These are phyloP conservation scores for Wickerhamiella vanderwaltii DNA, from an alignment of 805 yeast genomes.

Conservation along the genomic window DNA sequence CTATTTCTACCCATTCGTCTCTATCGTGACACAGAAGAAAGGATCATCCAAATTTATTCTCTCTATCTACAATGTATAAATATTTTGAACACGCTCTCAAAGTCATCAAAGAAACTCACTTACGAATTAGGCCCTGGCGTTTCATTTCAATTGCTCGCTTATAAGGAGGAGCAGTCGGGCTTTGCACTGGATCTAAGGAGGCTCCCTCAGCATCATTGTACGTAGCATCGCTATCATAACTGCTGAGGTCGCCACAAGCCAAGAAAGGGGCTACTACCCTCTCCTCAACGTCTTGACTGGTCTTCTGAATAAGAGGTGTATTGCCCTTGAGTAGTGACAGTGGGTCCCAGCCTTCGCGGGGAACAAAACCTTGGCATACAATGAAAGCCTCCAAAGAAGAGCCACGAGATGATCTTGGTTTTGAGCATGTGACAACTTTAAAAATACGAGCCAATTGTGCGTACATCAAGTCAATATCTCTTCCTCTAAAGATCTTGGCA, in stretches of 20 bases:
- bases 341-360: conserved; percentile 78
- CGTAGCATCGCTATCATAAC: conserved; percentile 92
- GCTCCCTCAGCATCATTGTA: conserved; percentile 41
- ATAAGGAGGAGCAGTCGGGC: conserved; percentile 95
- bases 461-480: conserved; percentile 87
- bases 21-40: too few relatives aligned
- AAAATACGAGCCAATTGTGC: conserved; percentile 83
- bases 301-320: conserved; percentile 27
- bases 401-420: conserved; percentile 91
- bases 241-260: conserved; percentile 86
- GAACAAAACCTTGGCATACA: conserved; percentile 79
- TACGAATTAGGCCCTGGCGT: conserved; percentile 42
- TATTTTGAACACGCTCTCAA: too few relatives aligned
- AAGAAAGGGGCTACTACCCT: conserved; percentile 78
- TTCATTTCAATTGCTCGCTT: conserved; percentile 82
- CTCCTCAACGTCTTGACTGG: conserved; percentile 35
- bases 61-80: too few relatives aligned
- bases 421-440: conserved; percentile 83
- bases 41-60: too few relatives aligned
- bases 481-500: conserved; percentile 91
- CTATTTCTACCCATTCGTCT: too few relatives aligned
- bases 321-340: conserved; percentile 28
- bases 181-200: conserved; percentile 82
- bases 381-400: conserved; percentile 89
- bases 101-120: too few relatives aligned